Evolutionary conservation across 2,329 filamentous ascomycete genomes (phyloP).

Genomic region (Cordyceps cateniannulata): DNA sequence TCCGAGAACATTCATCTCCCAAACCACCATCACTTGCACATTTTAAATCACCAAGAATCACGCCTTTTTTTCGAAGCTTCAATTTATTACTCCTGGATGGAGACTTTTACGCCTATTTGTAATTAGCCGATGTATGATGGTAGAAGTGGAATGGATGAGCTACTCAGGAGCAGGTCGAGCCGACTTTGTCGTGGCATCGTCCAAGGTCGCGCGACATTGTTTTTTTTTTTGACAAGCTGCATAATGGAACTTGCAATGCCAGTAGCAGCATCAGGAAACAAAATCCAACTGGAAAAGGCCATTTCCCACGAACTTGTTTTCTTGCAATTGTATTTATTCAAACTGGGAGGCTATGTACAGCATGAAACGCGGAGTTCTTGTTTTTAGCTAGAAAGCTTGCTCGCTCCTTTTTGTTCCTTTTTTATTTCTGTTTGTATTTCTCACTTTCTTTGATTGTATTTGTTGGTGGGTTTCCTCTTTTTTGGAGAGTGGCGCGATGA

Average conservation of each 20-base stretch:
- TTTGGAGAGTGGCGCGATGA: constrained; percentile 5
- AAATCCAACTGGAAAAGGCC: background rate
- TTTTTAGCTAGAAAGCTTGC: background rate
- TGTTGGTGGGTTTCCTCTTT: background rate
- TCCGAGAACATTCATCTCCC: background rate
- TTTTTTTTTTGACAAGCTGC: background rate
- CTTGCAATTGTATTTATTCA: background rate
- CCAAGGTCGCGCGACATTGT: background rate
- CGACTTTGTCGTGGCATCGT: background rate
- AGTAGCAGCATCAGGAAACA: background rate
- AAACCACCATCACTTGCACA: background rate
- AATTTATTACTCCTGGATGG: constrained; percentile 2
- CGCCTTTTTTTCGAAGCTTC: background rate
- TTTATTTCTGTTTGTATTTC: background rate
- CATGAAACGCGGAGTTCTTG: constrained; percentile 6
- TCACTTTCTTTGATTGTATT: background rate
- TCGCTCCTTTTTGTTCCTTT: background rate
- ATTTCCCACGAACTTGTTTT: background rate
- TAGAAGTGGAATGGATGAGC: background rate
- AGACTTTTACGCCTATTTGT: constrained; percentile 3
- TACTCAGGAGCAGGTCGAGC: background rate
- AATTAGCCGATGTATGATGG: constrained; percentile 5
- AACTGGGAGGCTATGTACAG: constrained; percentile 3
- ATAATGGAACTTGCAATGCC: background rate
- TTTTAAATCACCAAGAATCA: background rate